Conservation (phyloP, 225 moss, liverwort and hornwort genomes). For the Sphagnum contortum region DNA sequence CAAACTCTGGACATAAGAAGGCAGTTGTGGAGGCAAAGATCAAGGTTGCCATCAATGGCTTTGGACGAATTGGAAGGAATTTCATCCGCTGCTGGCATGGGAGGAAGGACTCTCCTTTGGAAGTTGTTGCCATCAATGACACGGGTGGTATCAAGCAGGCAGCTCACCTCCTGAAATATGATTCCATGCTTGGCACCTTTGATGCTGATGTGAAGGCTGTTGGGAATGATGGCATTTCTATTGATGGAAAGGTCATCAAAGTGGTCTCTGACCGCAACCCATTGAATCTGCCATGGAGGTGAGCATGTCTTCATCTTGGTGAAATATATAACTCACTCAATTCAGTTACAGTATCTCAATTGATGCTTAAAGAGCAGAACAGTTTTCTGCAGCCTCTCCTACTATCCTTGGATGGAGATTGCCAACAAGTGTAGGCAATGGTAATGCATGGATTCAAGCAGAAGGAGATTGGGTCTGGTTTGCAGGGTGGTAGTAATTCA, state of each 20-base stretch:
- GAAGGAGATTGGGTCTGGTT: too few relatives aligned
- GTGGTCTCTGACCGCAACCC: slow-evolving; percentile 92
- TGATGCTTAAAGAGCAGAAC: too few relatives aligned
- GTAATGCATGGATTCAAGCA: too few relatives aligned
- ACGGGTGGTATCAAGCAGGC: slow-evolving; percentile 99
- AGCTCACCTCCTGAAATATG: slow-evolving; percentile 87
- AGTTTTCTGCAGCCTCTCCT: too few relatives aligned
- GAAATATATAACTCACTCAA: too few relatives aligned
- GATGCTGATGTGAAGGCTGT: slow-evolving; percentile 64
- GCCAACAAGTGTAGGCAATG: too few relatives aligned
- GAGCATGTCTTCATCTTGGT: slow-evolving; percentile 3
- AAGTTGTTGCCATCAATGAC: slow-evolving; percentile 83
- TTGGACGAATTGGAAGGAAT: slow-evolving; percentile 94
- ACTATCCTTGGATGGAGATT: too few relatives aligned
- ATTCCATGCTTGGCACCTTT: slow-evolving; percentile 96
- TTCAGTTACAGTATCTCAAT: too few relatives aligned
- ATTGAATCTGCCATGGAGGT: slow-evolving; percentile 81
- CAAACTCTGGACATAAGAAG: slow-evolving; percentile 42
- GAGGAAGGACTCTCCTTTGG: slow-evolving; percentile 72
- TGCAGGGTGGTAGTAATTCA: too few relatives aligned
- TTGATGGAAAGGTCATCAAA: slow-evolving; percentile 88
- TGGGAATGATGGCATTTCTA: slow-evolving; percentile 62
- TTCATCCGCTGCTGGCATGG: slow-evolving; percentile 94
- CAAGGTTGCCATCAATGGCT: slow-evolving; percentile 85
- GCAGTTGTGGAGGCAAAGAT: slow-evolving; percentile 72